A percentile compares a stretch with the other conserved stretches of the same genome.
These are phyloP conservation scores for Citeromyces siamensis DNA, from an alignment of 1,139 yeast genomes.

Conservation along the genomic window DNA sequence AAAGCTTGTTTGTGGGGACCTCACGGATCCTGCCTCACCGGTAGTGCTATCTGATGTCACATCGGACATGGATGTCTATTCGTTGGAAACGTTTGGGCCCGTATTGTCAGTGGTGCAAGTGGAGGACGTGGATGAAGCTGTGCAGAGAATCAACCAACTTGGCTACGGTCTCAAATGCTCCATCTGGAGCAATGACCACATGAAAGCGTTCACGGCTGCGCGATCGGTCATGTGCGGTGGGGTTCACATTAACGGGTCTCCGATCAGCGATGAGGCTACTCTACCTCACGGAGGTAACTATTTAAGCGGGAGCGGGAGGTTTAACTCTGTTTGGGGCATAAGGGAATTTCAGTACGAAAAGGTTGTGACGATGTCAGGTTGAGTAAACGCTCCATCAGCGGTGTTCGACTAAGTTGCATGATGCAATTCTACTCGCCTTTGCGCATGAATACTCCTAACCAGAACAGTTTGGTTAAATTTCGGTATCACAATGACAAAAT, in stretches of 20 bases:
- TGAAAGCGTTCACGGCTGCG: slow-evolving; percentile 27
- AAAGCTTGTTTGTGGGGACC: slow-evolving; percentile 64
- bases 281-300: slow-evolving; percentile 48
- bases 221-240: slow-evolving; percentile 29
- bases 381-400: no score
- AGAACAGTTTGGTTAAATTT: no score
- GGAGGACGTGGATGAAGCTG: slow-evolving; percentile 48
- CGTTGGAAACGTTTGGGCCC: slow-evolving; percentile 92
- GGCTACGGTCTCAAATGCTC: slow-evolving; percentile 88
- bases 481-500: no score
- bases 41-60: slow-evolving; percentile 78
- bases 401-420: no score
- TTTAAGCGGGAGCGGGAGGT: slow-evolving; percentile 36
- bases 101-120: slow-evolving; percentile 72
- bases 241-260: slow-evolving; percentile 37
- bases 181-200: slow-evolving; percentile 46
- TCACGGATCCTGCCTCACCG: slow-evolving; percentile 82
- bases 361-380: no score
- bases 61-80: slow-evolving; percentile 65
- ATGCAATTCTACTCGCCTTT: no score
- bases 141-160: slow-evolving; percentile 67
- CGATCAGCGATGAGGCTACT: slow-evolving; percentile 35
- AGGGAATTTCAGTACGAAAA: no score
- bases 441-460: no score
- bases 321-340: slow-evolving; percentile 43